These are phyloP conservation scores for Termitomyces sp. DNA, from an alignment of 768 basidiomycete species.

Conservation along the genomic window DNA sequence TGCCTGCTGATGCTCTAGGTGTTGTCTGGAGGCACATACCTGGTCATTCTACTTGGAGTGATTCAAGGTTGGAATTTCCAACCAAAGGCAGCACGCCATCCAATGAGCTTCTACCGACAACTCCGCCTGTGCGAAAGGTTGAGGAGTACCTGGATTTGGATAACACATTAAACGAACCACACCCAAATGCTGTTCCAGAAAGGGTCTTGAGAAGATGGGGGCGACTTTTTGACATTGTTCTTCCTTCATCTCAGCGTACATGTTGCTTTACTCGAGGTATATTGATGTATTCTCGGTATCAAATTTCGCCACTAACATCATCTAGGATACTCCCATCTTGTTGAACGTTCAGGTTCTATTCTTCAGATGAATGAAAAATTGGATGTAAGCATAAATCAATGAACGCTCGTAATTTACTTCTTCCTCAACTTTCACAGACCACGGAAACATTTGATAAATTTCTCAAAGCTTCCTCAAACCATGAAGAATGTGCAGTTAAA, in stretches of 20 bases:
- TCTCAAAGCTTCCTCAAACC: slow-evolving; percentile 33
- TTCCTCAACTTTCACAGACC: slow-evolving; percentile 38
- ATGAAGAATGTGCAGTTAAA: slow-evolving; percentile 38
- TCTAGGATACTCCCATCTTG: slow-evolving; percentile 68
- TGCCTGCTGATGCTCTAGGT: slow-evolving; percentile 11
- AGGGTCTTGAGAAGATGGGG: slow-evolving; percentile 71
- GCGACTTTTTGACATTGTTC: slow-evolving; percentile 72
- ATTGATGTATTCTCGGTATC: background rate
- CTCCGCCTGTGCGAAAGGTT: slow-evolving; percentile 17
- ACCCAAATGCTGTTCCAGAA: slow-evolving; percentile 43
- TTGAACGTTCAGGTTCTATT: slow-evolving; percentile 74
- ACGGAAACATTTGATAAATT: slow-evolving; percentile 53
- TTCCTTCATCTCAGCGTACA: slow-evolving; percentile 51
- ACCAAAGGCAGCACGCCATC: background rate
- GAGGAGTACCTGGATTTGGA: slow-evolving; percentile 35
- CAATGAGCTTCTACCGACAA: background rate
- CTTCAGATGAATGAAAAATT: slow-evolving; percentile 64
- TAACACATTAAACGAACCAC: slow-evolving; percentile 6
- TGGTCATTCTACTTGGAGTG: slow-evolving; percentile 32
- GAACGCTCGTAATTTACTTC: background rate
- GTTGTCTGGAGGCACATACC: slow-evolving; percentile 51
- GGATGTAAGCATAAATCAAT: slow-evolving; percentile 39
- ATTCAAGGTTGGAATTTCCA: slow-evolving; percentile 24
- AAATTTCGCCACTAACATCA: background rate
- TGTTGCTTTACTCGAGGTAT: slow-evolving; percentile 82